A percentile compares a stretch with the other conserved stretches of the same genome.
phyloP scores from a whole-genome alignment of 2,329 filamentous ascomycete species.

The Periconia sp. region DNA sequence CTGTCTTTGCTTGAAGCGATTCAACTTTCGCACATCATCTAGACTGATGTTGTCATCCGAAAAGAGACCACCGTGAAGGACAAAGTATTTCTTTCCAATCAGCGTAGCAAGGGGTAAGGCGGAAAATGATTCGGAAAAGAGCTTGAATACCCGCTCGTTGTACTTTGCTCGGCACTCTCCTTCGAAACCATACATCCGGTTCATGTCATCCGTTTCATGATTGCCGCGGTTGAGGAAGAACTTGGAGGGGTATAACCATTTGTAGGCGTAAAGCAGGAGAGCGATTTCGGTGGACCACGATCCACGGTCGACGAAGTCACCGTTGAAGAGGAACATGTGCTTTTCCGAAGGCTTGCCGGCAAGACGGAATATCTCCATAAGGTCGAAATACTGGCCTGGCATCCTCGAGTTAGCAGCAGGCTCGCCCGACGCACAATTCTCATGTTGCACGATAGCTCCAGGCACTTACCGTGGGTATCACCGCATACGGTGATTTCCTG shows the following conservation, averaged over 20 bases:
- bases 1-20: slow-evolving; percentile 87
- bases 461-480: slow-evolving; percentile 69
- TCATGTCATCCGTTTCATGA: slow-evolving; percentile 99
- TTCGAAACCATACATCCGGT: slow-evolving; percentile 96
- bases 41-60: slow-evolving; percentile 91
- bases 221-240: slow-evolving; percentile 98
- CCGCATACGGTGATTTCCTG: slow-evolving; percentile 90
- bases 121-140: slow-evolving; percentile 98
- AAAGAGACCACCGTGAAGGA: slow-evolving; percentile 92
- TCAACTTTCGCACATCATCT: slow-evolving; percentile 90
- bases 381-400: slow-evolving; percentile 91
- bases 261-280: slow-evolving; percentile 90
- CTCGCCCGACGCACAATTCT: neutral
- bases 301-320: slow-evolving; percentile 95
- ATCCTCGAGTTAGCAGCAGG: slow-evolving; percentile 4
- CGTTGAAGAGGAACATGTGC: slow-evolving; percentile 96
- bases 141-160: slow-evolving; percentile 91
- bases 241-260: slow-evolving; percentile 83
- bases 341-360: slow-evolving; percentile 84
- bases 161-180: slow-evolving; percentile 99
- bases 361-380: slow-evolving; percentile 92
- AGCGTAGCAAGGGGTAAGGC: slow-evolving; percentile 89
- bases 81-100: slow-evolving; percentile 86
- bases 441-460: neutral
- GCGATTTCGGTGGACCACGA: slow-evolving; percentile 99